A percentile compares a stretch with the other conserved stretches of the same genome.
These are phyloP conservation scores for Botryococcus braunii DNA, from an alignment of 163 green algal genomes.

Conservation along the genomic window DNA sequence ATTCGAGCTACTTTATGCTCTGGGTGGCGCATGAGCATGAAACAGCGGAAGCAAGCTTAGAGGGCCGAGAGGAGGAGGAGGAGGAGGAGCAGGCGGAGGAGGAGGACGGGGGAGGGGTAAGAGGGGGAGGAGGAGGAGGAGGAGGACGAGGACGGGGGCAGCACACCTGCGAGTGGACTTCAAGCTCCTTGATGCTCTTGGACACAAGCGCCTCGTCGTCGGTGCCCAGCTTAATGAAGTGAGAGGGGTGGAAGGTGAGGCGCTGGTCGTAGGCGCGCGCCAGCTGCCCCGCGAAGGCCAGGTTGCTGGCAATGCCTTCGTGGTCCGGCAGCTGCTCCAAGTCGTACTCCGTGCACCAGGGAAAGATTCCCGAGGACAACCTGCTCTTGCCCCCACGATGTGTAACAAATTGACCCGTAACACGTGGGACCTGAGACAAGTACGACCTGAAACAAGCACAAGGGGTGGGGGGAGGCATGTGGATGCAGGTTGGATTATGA, in stretches of 20 bases:
- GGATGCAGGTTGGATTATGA: too few relatives aligned
- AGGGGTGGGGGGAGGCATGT: too few relatives aligned
- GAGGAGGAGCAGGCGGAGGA: too few relatives aligned
- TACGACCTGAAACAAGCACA: not conserved
- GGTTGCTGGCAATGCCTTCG: slow-evolving; percentile 37
- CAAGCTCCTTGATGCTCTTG: slow-evolving; percentile 37
- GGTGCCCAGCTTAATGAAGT: slow-evolving; percentile 65
- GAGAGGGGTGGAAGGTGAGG: slow-evolving; percentile 64
- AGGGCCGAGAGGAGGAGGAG: too few relatives aligned
- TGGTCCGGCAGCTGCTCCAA: slow-evolving; percentile 52
- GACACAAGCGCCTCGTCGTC: slow-evolving; percentile 15
- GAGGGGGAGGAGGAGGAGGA: too few relatives aligned
- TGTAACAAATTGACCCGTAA: not conserved
- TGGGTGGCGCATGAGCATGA: too few relatives aligned
- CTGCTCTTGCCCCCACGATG: too few relatives aligned
- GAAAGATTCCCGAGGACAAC: slow-evolving; percentile 42
- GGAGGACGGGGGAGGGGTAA: too few relatives aligned
- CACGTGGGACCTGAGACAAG: not conserved
- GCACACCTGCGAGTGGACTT: slow-evolving; percentile 34
- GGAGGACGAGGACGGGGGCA: not conserved
- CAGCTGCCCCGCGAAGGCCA: slow-evolving; percentile 26
- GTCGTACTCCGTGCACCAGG: slow-evolving; percentile 46
- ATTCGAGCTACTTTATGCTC: too few relatives aligned
- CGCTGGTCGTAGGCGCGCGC: slow-evolving; percentile 42
- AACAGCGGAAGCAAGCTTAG: too few relatives aligned